These are phyloP conservation scores for Artomyces pyxidatus DNA, from an alignment of 768 basidiomycete species.

Conservation along the genomic window DNA sequence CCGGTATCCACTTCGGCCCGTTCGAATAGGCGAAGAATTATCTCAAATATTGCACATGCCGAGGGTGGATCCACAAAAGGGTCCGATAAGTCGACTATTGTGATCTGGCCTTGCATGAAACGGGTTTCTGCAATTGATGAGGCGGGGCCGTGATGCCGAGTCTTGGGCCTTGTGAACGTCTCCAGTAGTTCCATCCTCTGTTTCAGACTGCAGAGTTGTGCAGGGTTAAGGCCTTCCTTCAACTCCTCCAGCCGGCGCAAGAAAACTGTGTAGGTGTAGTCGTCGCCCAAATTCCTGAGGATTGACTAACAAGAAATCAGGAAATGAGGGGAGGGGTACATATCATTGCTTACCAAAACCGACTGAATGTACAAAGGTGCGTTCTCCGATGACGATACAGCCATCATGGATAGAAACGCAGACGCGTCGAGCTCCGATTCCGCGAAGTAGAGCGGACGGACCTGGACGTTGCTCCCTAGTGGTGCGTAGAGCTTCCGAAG, in stretches of 20 bases:
- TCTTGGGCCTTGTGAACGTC: slow-evolving; percentile 42
- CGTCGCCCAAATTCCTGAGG: slow-evolving; percentile 54
- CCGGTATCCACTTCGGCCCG: slow-evolving; percentile 52
- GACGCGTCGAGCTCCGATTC: slow-evolving; percentile 59
- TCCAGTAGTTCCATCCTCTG: slow-evolving; percentile 56
- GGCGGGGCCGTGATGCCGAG: not conserved
- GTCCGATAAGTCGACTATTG: slow-evolving; percentile 65
- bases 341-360: slow-evolving; percentile 43
- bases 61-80: slow-evolving; percentile 62
- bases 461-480: slow-evolving; percentile 35
- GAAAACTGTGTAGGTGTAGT: slow-evolving; percentile 46
- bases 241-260: slow-evolving; percentile 34
- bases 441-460: slow-evolving; percentile 47
- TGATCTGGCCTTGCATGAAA: slow-evolving; percentile 51
- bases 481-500: slow-evolving; percentile 46
- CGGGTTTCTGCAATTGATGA: slow-evolving; percentile 20
- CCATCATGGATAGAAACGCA: slow-evolving; percentile 71
- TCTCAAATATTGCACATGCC: slow-evolving; percentile 66
- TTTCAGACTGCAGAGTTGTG: slow-evolving; percentile 47
- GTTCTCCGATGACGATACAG: slow-evolving; percentile 49
- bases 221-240: slow-evolving; percentile 46
- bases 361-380: slow-evolving; percentile 67
- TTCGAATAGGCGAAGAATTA: slow-evolving; percentile 56
- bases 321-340: not conserved
- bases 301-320: slow-evolving; percentile 36